phyloP scores from a whole-genome alignment of 257 asterid genomes.

The Nemophila menziesii region DNA sequence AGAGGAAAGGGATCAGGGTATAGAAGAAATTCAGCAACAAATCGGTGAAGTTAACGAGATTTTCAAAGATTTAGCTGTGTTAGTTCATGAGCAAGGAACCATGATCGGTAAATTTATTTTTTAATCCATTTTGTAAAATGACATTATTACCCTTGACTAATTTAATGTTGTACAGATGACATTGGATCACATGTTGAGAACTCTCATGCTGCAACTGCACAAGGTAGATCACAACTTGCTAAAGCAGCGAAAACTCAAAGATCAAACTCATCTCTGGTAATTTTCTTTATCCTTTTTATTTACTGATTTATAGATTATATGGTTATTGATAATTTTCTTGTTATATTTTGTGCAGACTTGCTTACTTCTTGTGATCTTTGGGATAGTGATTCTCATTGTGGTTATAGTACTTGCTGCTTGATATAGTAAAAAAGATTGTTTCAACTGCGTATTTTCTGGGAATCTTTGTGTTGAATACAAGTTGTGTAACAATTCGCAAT shows the following conservation, averaged over 20 bases:
- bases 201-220: conserved; percentile 76
- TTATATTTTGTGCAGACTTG: conserved; percentile 44
- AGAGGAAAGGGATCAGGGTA: conserved; percentile 92
- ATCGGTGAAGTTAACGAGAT: conserved; percentile 94
- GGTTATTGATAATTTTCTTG: neutral
- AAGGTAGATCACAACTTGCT: conserved; percentile 67
- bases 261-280: conserved; percentile 89
- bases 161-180: conserved; percentile 40
- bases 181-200: conserved; percentile 74
- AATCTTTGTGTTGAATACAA: neutral
- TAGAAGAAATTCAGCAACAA: conserved; percentile 87
- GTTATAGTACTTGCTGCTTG: conserved; percentile 56
- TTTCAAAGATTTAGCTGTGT: conserved; percentile 83
- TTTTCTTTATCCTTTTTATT: neutral
- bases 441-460: neutral
- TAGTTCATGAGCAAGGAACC: conserved; percentile 88
- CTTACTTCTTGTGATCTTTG: conserved; percentile 75
- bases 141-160: conserved; percentile 4
- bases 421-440: conserved; percentile 10
- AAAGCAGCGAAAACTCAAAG: conserved; percentile 84
- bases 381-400: conserved; percentile 66
- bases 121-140: neutral
- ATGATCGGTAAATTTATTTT: conserved; percentile 54
- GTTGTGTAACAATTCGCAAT: neutral
- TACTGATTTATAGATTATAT: neutral